Evolutionary conservation across 352 stramenopile genomes (phyloP), one percentile per base, ranked within the genome.

Genomic region (Globisporangium cederbergense): DNA sequence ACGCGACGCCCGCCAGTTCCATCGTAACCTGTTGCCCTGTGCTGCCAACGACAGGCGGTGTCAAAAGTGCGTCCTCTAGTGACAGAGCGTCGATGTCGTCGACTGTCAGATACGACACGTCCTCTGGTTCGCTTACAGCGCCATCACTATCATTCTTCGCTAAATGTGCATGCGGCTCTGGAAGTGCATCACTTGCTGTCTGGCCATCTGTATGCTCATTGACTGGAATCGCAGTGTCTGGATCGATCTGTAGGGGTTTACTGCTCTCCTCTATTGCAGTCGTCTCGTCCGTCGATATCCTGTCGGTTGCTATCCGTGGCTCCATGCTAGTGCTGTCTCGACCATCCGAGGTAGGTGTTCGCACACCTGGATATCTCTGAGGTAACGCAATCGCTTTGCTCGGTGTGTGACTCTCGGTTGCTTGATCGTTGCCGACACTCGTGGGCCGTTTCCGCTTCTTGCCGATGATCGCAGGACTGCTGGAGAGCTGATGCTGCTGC

Each of bases 381-480:
- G 34, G 20, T 38, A 38, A 22, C 28, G 32, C 22, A 10, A 20
- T 16, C 38, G 28, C 16, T 13, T 34, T 42, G 46, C 46, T 25
- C 0, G 40, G 51, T 0, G 30, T 11, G 3, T 56, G n/a, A 6
- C 18, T 54, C 5, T 25, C 45, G 18, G 36, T 30, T 32, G 28
- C 18, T 32, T 42, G 50, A 7, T 67, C 51, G 14, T 47, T 46
- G 20, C 10, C 38, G 10, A 50, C 42, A 18, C 61, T 28, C 2
- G 25, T 73, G 30, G 77, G 73, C 9, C 83, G 77, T 57, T 88
- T 86, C 42, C 79, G 74, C 57, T 91, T 90, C 76, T 83, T 90
- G 52, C 72, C 65, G 30, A 61, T 64, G 13, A 16, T 50, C 30
- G 3, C 45, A 52, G 25, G 40, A 28, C 13, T 62, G 16, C 40